A percentile compares a stretch with the other conserved stretches of the same genome.
phyloP scores from a whole-genome alignment of 2,329 filamentous ascomycete genomes.

The Cadophora luteo-olivacea region DNA sequence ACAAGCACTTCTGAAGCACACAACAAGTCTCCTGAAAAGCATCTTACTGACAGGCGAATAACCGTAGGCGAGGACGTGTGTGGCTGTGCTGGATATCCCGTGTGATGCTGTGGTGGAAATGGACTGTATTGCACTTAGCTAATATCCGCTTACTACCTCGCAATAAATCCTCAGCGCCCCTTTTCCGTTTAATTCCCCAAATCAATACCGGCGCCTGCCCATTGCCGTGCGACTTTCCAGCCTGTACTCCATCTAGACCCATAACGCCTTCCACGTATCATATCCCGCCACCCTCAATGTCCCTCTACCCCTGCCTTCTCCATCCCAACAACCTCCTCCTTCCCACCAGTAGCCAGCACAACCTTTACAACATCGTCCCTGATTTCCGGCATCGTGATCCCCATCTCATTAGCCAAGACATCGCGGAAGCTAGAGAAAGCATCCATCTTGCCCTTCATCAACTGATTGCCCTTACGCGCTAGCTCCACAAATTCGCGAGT shows the following conservation, averaged over 20 bases:
- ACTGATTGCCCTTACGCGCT: slow-evolving; percentile 69
- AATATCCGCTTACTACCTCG: neutral
- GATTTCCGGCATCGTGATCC: slow-evolving; percentile 41
- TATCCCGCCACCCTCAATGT: neutral
- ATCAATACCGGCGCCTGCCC: neutral
- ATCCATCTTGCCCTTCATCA: slow-evolving; percentile 67
- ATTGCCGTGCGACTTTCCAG: neutral
- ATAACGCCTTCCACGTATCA: neutral
- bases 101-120: slow-evolving; percentile 27
- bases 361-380: slow-evolving; percentile 41
- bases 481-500: slow-evolving; percentile 76
- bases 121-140: slow-evolving; percentile 21
- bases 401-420: slow-evolving; percentile 56
- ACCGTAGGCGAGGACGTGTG: slow-evolving; percentile 23
- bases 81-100: slow-evolving; percentile 23
- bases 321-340: slow-evolving; percentile 23
- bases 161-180: neutral
- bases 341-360: slow-evolving; percentile 39
- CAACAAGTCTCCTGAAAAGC: neutral
- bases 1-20: neutral
- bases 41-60: neutral
- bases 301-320: slow-evolving; percentile 6
- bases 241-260: neutral
- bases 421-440: slow-evolving; percentile 68
- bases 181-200: neutral